Base-by-base conservation (phyloP, 306 rosid genomes). In the Begonia masoniana region DNA sequence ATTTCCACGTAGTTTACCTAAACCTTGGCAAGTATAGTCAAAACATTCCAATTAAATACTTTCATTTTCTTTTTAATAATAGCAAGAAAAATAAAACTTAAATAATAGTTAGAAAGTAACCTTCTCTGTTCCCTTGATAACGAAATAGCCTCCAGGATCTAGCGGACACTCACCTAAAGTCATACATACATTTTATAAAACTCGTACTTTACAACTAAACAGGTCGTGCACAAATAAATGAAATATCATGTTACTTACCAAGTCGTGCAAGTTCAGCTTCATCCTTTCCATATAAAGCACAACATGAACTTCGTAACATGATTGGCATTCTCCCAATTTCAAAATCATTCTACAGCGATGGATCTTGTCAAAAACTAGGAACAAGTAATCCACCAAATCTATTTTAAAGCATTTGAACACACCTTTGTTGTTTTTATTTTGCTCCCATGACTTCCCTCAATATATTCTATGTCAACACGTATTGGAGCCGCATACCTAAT, bases 71-170 rank as follows among this genome's bases (percentile, higher is more conserved):
- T 26, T 26, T 26, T 26, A 26, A 26, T 26, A 26, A 26, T 1
- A 26, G 6, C 35, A 26, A 21, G 13, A 51, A 9, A 16, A 21
- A n/a, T n/a, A 52, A n/a, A 50, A 50, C 10, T 50, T 15, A 50
- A n/a, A 46, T 55, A 63, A 46, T 21, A 51, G 52, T 62, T 60
- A 50, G 52, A 70, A 68, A 26, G 52, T 63, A 61, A 88, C 97
- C 97, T 88, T 88, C 71, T 88, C 97, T 45, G 83, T 85, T 62
- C 97, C 97, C 76, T 88, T 88, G 71, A 88, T 78, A 12, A 88
- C 19, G 60, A 88, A 88, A 72, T 85, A 89, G 46, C 97, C 97
- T 21, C 97, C 97, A 16, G 97, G 95, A 71, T 89, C 97, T 68
- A 85, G 94, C 39, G 95, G 95, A 47, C 97, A 89, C 73, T 89